Percentiles rank a stretch among this genome's conserved stretches.
Conservation (phyloP, 1,139 yeast species). For the Kurtzmaniella natalensis region DNA sequence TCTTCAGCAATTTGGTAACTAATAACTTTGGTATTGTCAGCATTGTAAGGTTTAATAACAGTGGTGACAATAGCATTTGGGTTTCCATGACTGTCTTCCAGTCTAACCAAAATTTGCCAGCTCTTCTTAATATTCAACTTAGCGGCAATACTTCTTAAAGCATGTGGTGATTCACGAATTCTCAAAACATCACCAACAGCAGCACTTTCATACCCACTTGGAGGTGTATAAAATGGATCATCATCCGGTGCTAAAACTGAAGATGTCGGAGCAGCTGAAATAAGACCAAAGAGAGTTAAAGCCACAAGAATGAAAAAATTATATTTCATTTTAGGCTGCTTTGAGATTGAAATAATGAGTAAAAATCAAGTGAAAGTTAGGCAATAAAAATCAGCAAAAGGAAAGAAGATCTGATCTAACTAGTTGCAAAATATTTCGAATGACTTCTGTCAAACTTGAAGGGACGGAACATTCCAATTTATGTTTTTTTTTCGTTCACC, state of each 20-base stretch:
- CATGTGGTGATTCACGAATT: neutral
- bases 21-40: slow-evolving; percentile 15
- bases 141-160: slow-evolving; percentile 5
- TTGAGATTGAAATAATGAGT: too few species aligned
- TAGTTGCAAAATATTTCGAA: too few species aligned
- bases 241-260: slow-evolving; percentile 5
- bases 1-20: slow-evolving; percentile 19
- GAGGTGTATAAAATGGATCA: slow-evolving; percentile 8
- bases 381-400: too few species aligned
- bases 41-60: slow-evolving; percentile 16
- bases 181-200: slow-evolving; percentile 9
- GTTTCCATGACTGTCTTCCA: slow-evolving; percentile 11
- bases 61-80: slow-evolving; percentile 19
- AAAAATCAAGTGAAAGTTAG: too few species aligned
- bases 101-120: slow-evolving; percentile 8
- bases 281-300: neutral
- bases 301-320: too few species aligned
- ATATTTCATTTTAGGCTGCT: too few species aligned
- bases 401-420: too few species aligned
- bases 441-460: too few species aligned
- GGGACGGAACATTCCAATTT: too few species aligned
- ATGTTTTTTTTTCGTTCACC: too few species aligned
- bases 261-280: neutral
- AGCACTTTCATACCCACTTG: slow-evolving; percentile 6
- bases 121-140: slow-evolving; percentile 6